Conservation (phyloP, 2,329 filamentous ascomycete genomes). For the Aspergillus uvarum region DNA sequence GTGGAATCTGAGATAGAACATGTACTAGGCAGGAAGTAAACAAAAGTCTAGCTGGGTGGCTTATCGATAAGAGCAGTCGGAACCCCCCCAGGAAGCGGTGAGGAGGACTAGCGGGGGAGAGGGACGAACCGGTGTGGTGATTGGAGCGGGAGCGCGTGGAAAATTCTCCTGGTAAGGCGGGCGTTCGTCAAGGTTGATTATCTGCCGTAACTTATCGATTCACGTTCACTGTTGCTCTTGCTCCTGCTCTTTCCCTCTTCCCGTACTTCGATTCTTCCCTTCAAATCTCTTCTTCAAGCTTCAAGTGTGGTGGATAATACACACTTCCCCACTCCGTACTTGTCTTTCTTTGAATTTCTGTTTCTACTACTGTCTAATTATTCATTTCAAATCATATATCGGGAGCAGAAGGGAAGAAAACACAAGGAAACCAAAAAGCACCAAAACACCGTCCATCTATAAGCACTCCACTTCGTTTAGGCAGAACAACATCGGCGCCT, state of each 20-base stretch:
- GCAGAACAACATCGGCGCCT: not conserved
- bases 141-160: conserved; percentile 26
- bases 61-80: not conserved
- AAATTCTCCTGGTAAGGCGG: conserved; percentile 17
- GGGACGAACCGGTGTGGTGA: conserved; percentile 21
- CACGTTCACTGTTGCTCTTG: conserved; percentile 3
- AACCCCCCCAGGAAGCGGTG: conserved; percentile 2
- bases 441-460: not conserved
- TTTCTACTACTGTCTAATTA: not conserved
- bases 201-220: not conserved
- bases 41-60: not conserved
- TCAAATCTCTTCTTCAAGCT: not conserved
- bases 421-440: not conserved
- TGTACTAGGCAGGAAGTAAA: too few relatives aligned
- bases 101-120: not conserved
- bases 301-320: not conserved
- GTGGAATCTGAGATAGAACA: too few relatives aligned
- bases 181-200: conserved; percentile 2
- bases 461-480: conserved; percentile 1
- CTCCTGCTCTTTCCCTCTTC: conserved; percentile 9
- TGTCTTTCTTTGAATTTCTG: conserved; percentile 3
- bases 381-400: not conserved
- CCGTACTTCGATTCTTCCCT: not conserved
- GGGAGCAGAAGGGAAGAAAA: not conserved
- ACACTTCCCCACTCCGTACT: too few relatives aligned